Conservation (phyloP, 768 basidiomycete species). For the Hydnomerulius pinastri region DNA sequence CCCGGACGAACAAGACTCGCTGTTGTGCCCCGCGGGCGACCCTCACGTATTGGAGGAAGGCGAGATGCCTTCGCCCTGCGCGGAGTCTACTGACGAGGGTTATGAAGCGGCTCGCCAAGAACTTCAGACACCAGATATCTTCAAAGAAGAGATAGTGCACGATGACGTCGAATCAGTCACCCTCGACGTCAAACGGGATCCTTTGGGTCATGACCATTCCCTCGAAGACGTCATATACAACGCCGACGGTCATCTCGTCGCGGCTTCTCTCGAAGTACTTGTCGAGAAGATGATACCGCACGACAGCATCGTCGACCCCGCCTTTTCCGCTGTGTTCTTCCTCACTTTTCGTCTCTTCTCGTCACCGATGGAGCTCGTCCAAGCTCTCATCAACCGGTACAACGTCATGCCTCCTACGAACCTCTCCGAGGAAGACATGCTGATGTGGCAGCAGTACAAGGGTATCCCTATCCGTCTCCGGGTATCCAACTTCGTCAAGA, state of each 20-base stretch:
- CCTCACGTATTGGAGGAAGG: constrained; percentile 22
- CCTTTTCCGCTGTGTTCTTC: constrained; percentile 90
- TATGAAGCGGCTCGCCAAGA: constrained; percentile 52
- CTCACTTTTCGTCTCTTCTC: constrained; percentile 93
- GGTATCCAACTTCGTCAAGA: constrained; percentile 90
- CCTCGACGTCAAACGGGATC: constrained; percentile 37
- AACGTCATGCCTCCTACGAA: constrained; percentile 69
- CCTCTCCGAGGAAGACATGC: constrained; percentile 58
- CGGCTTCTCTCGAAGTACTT: constrained; percentile 84
- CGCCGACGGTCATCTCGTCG: constrained; percentile 85
- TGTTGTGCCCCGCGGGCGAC: constrained; percentile 32
- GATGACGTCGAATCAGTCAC: constrained; percentile 55
- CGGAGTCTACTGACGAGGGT: constrained; percentile 43
- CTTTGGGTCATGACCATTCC: constrained; percentile 72
- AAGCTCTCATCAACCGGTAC: constrained; percentile 79
- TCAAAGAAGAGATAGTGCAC: constrained; percentile 58
- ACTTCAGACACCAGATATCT: constrained; percentile 29
- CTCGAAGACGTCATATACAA: constrained; percentile 89
- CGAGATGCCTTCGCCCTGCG: constrained; percentile 35
- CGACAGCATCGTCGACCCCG: constrained; percentile 84
- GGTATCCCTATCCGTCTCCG: constrained; percentile 88
- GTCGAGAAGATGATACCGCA: constrained; percentile 99
- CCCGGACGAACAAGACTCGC: constrained; percentile 43
- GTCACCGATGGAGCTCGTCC: constrained; percentile 72
- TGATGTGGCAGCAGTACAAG: constrained; percentile 84